Evolutionary conservation across 805 yeast genomes (phyloP), one percentile per base, ranked within the genome.

Genomic region (Candida ortonii): DNA sequence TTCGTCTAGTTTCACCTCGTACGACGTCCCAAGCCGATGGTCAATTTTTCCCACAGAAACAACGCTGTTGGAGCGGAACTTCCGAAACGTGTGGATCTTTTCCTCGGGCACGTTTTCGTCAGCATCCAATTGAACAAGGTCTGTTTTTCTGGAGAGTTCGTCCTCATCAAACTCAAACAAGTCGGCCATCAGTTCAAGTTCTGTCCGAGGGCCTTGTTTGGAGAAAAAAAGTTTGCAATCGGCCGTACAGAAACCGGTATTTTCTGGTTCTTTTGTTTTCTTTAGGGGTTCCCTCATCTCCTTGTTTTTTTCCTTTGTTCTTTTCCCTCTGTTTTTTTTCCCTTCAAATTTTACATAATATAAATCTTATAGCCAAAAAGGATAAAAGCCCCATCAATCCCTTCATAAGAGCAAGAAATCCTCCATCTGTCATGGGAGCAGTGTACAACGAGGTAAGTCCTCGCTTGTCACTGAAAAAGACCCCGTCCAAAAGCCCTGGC

Each of bases 21-120:
- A 70, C 4, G 78, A 69, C 3, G 65, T 59, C 1, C 77, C 78
- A n/a, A 68, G 48, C 33, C 72, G 49, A 32, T 55, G 48, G 25
- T 54, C 55, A 9, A 56, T 39, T 19, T 43, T 44, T 6, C 62
- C 62, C 12, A 57, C 57, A 3, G 62, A 55, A 13, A 57, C 50
- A 11, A 51, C 54, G 34, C 60, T 54, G 30, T 53, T 44, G 2
- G 62, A 57, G 21, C 61, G 37, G 32, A 26, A 42, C 28, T 57
- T 57, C 13, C 45, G 47, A 33, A 57, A 55, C 17, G 43, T 45
- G 10, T 39, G 33, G 7, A 55, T 35, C 14, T 22, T 11, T 20
- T 28, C 36, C 16, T 37, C 39, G 13, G 28, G 21, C 6, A 16
- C 18, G 7, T 26, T 16, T 8, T 29, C 33, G 15, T 36, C 39